A percentile compares a stretch with the other conserved stretches of the same genome.
Conservation (phyloP, 148 eudicot species). For the Rhododendron henanense region DNA sequence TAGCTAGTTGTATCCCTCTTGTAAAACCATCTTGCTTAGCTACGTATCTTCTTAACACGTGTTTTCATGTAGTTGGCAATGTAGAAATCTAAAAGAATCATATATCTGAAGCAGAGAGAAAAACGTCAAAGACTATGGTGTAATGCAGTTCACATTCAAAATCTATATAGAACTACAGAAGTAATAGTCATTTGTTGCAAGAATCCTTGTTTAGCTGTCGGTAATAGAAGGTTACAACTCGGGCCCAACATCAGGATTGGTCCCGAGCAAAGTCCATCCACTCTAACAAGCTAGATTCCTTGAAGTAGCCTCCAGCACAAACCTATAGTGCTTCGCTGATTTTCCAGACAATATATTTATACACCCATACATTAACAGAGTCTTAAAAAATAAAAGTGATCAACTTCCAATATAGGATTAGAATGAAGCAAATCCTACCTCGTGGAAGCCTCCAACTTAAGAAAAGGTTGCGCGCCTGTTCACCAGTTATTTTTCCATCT, state of each 20-base stretch:
- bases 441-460: constrained; percentile 90
- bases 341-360: neutral
- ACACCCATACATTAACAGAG: neutral
- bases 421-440: constrained; percentile 43
- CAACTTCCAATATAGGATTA: neutral
- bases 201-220: neutral
- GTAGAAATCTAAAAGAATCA: neutral
- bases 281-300: neutral
- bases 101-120: neutral
- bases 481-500: constrained; percentile 92
- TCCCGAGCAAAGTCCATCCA: neutral
- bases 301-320: neutral
- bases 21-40: neutral
- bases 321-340: neutral
- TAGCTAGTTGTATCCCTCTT: neutral
- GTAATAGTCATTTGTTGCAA: neutral
- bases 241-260: neutral
- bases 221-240: neutral
- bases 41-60: neutral
- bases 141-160: neutral
- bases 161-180: neutral
- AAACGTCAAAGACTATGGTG: neutral
- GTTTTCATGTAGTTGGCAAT: neutral
- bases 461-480: constrained; percentile 84
- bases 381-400: neutral